A percentile compares a stretch with the other conserved stretches of the same genome.
Evolutionary conservation across 2,329 filamentous ascomycete genomes (phyloP).

Genomic region (Sclerotiophoma versabilis): DNA sequence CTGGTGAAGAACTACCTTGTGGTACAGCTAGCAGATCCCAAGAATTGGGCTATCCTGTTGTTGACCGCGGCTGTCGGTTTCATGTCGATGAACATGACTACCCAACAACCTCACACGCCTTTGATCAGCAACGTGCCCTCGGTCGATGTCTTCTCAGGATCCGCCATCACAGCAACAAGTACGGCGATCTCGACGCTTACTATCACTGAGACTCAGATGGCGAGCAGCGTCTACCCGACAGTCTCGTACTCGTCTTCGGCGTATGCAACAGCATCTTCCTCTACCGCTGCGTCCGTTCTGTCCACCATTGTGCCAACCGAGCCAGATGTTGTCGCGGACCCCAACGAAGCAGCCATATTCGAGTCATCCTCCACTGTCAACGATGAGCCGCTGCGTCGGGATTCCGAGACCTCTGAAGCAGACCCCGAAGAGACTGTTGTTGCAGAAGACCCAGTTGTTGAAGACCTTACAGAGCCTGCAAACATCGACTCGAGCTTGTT

Average conservation of each 20-base stretch:
- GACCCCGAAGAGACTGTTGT: slow-evolving; percentile 15
- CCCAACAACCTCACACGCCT: slow-evolving; percentile 13
- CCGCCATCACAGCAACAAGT: slow-evolving; percentile 25
- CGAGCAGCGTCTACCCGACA: slow-evolving; percentile 11
- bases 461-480: slow-evolving; percentile 17
- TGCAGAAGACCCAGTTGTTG: slow-evolving; percentile 7
- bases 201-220: slow-evolving; percentile 30
- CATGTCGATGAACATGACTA: slow-evolving; percentile 42
- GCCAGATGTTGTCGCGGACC: slow-evolving; percentile 6
- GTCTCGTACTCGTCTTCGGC: slow-evolving; percentile 2
- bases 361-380: slow-evolving; percentile 10
- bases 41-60: slow-evolving; percentile 60
- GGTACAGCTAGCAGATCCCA: slow-evolving; percentile 59
- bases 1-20: slow-evolving; percentile 62
- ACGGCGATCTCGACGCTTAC: slow-evolving; percentile 38
- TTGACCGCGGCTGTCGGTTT: slow-evolving; percentile 55
- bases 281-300: not conserved
- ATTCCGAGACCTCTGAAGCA: slow-evolving; percentile 10
- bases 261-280: not conserved
- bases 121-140: slow-evolving; percentile 13
- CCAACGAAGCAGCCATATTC: slow-evolving; percentile 9
- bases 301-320: slow-evolving; percentile 8
- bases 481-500: slow-evolving; percentile 12
- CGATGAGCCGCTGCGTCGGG: slow-evolving; percentile 15
- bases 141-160: slow-evolving; percentile 1